phyloP scores from a whole-genome alignment of 176 grass and related monocot genomes.

The Eragrostis curvula region DNA sequence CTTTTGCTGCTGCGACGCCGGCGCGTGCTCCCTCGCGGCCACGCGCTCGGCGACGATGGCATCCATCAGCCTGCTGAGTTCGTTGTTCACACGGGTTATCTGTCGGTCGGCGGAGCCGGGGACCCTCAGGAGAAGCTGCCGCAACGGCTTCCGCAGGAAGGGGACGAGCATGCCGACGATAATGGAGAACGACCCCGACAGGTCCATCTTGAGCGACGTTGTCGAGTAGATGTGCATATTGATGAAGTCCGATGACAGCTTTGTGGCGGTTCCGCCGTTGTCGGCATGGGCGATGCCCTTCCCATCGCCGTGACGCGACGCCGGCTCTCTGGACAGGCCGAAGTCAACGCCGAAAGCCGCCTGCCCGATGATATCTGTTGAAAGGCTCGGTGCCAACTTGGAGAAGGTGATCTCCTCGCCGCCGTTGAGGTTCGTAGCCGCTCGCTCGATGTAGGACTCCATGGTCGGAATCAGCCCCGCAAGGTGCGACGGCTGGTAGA shows the following conservation, averaged over 20 bases:
- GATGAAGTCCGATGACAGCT: too few species aligned
- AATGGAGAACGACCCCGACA: constrained; percentile 57
- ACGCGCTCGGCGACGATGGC: not conserved
- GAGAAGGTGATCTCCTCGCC: too few species aligned
- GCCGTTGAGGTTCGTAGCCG: not conserved
- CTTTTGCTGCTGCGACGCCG: too few species aligned
- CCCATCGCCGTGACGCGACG: too few species aligned
- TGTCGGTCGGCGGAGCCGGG: constrained; percentile 49
- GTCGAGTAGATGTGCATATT: constrained; percentile 57
- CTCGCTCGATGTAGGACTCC: constrained; percentile 35
- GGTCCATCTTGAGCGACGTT: constrained; percentile 51
- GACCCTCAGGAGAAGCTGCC: constrained; percentile 36
- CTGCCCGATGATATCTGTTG: constrained; percentile 18
- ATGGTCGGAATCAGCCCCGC: constrained; percentile 56
- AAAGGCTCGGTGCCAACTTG: constrained; percentile 9
- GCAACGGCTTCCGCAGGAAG: constrained; percentile 45
- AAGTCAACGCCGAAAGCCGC: constrained; percentile 37
- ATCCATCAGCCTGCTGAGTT: not conserved
- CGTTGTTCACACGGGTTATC: not conserved
- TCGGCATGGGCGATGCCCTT: too few species aligned
- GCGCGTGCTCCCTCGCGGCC: constrained; percentile 37
- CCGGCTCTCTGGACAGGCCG: constrained; percentile 29
- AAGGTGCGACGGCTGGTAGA: constrained; percentile 71
- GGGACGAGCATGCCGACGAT: constrained; percentile 50
- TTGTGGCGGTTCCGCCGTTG: too few species aligned